These are phyloP conservation scores for Alternaria sp. DNA, from an alignment of 2,329 filamentous ascomycete species.

Conservation along the genomic window DNA sequence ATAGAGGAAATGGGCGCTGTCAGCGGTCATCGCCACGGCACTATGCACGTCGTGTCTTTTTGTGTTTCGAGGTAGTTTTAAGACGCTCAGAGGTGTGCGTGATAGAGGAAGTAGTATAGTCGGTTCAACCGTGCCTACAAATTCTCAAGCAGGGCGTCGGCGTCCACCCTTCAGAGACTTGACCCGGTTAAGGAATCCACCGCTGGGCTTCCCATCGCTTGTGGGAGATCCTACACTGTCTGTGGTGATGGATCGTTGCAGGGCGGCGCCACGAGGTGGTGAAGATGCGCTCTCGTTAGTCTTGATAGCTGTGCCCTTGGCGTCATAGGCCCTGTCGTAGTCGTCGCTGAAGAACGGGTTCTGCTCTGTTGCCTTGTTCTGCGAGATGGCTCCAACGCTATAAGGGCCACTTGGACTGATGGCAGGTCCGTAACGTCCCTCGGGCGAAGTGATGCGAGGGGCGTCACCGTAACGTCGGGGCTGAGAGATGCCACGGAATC, in stretches of 20 bases:
- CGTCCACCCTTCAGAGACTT: conserved; percentile 52
- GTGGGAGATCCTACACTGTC: conserved; percentile 41
- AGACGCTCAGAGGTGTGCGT: background rate
- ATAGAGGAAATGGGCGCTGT: conserved; percentile 26
- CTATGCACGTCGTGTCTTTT: conserved; percentile 5
- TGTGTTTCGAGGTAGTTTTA: background rate
- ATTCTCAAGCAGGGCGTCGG: conserved; percentile 41
- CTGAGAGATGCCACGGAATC: conserved; percentile 83
- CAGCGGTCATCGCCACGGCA: conserved; percentile 1
- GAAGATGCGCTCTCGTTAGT: conserved; percentile 55
- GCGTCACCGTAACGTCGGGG: conserved; percentile 64
- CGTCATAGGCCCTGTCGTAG: conserved; percentile 73
- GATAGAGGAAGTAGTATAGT: background rate
- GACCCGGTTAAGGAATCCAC: conserved; percentile 49
- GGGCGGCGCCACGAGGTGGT: conserved; percentile 39
- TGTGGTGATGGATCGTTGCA: conserved; percentile 46
- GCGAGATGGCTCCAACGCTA: conserved; percentile 53
- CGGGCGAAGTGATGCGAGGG: conserved; percentile 56
- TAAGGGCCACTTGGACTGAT: conserved; percentile 44
- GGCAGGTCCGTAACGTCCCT: conserved; percentile 60
- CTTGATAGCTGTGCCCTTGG: conserved; percentile 67
- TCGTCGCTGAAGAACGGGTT: conserved; percentile 85
- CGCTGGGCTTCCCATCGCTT: conserved; percentile 37
- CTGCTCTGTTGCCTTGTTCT: conserved; percentile 54
- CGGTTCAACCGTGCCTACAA: background rate